Percentiles rank a stretch among this genome's conserved stretches.
Evolutionary conservation across 306 rosid species (phyloP).

Genomic region (Trichosanthes cucumerina): DNA sequence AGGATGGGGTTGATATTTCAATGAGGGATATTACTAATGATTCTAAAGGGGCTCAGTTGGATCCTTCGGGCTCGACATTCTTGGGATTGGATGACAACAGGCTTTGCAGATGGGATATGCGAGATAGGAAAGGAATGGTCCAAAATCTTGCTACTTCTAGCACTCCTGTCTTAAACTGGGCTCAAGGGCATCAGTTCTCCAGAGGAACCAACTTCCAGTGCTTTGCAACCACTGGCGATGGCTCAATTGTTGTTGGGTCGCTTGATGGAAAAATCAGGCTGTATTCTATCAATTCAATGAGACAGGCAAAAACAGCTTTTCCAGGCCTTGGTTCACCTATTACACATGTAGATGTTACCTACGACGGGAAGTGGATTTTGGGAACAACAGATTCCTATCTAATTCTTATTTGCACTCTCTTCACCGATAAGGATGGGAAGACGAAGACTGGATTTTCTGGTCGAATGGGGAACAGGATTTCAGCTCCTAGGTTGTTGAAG

Average conservation of each 20-base stretch:
- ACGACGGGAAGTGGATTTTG: constrained; percentile 92
- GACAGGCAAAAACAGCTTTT: constrained; percentile 88
- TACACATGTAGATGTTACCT: constrained; percentile 91
- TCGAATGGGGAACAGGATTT: constrained; percentile 83
- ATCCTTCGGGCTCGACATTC: constrained; percentile 88
- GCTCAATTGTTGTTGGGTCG: constrained; percentile 91
- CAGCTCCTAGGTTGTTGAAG: constrained; percentile 93
- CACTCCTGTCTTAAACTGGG: constrained; percentile 76
- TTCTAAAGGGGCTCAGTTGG: constrained; percentile 83
- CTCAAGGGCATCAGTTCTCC: constrained; percentile 89
- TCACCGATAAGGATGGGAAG: constrained; percentile 79
- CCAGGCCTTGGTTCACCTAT: constrained; percentile 96
- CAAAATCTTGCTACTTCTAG: constrained; percentile 59
- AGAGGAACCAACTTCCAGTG: constrained; percentile 94
- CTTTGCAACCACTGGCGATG: constrained; percentile 96
- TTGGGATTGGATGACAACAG: constrained; percentile 93
- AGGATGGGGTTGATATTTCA: constrained; percentile 85
- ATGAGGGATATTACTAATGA: constrained; percentile 93
- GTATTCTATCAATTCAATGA: constrained; percentile 77
- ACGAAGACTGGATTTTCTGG: constrained; percentile 79
- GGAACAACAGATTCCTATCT: constrained; percentile 83
- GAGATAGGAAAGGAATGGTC: constrained; percentile 84
- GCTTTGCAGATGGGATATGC: constrained; percentile 99
- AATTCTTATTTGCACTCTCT: constrained; percentile 67
- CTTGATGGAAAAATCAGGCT: constrained; percentile 88